A percentile compares a stretch with the other conserved stretches of the same genome.
These are phyloP conservation scores for Metschnikowia sp. DNA, from an alignment of 805 yeast species.

Conservation along the genomic window DNA sequence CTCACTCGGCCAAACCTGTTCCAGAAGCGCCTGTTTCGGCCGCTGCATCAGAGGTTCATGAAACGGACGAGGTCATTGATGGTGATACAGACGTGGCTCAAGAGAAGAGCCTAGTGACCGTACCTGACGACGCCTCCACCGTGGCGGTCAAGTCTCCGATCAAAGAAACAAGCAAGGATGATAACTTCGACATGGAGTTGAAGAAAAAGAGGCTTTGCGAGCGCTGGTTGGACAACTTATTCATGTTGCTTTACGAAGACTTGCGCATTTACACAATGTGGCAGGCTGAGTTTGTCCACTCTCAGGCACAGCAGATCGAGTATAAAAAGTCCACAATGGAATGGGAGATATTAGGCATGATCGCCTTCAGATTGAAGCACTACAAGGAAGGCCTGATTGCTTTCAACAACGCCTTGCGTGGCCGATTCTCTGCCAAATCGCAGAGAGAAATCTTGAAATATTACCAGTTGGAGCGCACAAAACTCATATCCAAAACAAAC, in stretches of 20 bases:
- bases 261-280: slow-evolving; percentile 82
- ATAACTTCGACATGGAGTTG: slow-evolving; percentile 38
- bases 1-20: slow-evolving; percentile 5
- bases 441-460: slow-evolving; percentile 69
- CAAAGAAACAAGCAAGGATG: slow-evolving; percentile 15
- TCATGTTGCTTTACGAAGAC: slow-evolving; percentile 69
- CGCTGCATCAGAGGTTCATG: neutral
- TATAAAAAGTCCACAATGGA: slow-evolving; percentile 77
- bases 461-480: slow-evolving; percentile 50
- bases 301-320: slow-evolving; percentile 80
- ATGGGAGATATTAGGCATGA: slow-evolving; percentile 89
- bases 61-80: neutral
- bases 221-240: slow-evolving; percentile 69
- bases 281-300: slow-evolving; percentile 88
- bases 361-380: slow-evolving; percentile 83
- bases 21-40: slow-evolving; percentile 11
- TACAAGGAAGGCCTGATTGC: slow-evolving; percentile 85
- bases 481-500: slow-evolving; percentile 26
- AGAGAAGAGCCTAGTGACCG: neutral
- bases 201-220: slow-evolving; percentile 66
- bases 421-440: slow-evolving; percentile 78
- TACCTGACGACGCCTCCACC: slow-evolving; percentile 34
- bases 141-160: slow-evolving; percentile 37
- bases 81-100: neutral
- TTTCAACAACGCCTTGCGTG: slow-evolving; percentile 64